Evolutionary conservation across 1,139 yeast genomes (phyloP), one percentile per base, ranked within the genome.

Genomic region (Candida smagusa): DNA sequence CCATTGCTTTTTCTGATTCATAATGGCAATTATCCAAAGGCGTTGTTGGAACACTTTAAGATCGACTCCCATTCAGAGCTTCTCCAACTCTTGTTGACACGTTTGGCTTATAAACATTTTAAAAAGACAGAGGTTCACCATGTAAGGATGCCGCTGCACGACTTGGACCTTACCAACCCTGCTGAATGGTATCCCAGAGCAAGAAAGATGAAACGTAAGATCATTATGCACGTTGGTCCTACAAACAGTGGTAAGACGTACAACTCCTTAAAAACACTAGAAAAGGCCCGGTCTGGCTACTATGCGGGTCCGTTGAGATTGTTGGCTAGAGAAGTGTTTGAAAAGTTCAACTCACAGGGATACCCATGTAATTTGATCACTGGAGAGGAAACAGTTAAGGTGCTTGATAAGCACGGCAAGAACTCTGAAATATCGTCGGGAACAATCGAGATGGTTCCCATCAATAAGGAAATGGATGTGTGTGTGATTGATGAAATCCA

Each of bases 181-280:
- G 82, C 84, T 1, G 88, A 83, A 55, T 86, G 96, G 94, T 92
- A 73, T 52, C 96, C 98, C 0, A 79, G 73, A 35, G 95, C 98
- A 0, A 69, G 98, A 31, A 78, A 81, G 45, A 70, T 89, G 68
- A 81, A 79, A 46, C 69, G 99, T 30, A 83, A 84, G 40, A 74
- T 92, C 32, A 73, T 83, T 13, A 76, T 94, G 79, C 99, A 92
- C 58, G 88, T 92, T 12, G 99, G 99, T 0, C 98, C 99, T 0
- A 92, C 99, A 0, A 92, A 92, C 57, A 82, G 94, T 49, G 99
- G 99, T n/a, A 92, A 92, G 54, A 92, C 98, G 0, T 85, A 86
- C 54, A 75, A 78, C 35, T 96, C 97, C 0, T 64, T 92, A 31
- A 73, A 84, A 51, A 73, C 79, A 38, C 68, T 92, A 32, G 79